Conservation (phyloP, 768 basidiomycete species). For the Amanita molliuscula region DNA sequence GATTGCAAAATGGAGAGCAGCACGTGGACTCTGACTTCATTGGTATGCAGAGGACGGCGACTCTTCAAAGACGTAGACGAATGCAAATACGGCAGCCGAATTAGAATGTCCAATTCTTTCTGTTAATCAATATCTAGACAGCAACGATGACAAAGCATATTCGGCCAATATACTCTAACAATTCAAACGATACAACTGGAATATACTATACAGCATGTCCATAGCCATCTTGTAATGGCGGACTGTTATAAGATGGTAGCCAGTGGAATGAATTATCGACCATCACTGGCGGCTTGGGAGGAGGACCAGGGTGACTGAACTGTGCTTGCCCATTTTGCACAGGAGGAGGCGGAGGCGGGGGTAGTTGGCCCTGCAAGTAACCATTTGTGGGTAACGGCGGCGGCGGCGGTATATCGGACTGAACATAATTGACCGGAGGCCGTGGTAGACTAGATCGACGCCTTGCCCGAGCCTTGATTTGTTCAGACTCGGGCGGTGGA, state of each 20-base stretch:
- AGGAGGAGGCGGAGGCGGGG: constrained; percentile 29
- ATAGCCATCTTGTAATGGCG: constrained; percentile 3
- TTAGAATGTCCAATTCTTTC: background rate
- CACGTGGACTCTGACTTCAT: constrained; percentile 19
- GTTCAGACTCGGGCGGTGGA: constrained; percentile 11
- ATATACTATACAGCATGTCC: background rate
- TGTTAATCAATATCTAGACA: background rate
- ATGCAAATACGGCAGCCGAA: background rate
- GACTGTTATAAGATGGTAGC: constrained; percentile 14
- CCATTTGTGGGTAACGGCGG: constrained; percentile 26
- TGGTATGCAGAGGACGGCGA: no score
- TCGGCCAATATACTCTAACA: background rate
- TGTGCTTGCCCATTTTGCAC: constrained; percentile 16
- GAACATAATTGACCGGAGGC: constrained; percentile 30
- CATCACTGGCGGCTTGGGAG: constrained; percentile 28
- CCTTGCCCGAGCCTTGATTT: constrained; percentile 17
- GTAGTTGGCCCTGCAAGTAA: constrained; percentile 17
- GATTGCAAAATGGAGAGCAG: constrained; percentile 68
- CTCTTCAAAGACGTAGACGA: background rate
- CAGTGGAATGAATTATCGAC: constrained; percentile 26
- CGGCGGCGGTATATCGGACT: constrained; percentile 19
- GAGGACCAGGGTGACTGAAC: constrained; percentile 27
- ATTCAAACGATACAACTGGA: background rate
- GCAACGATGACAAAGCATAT: background rate
- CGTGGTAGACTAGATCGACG: constrained; percentile 42